Evolutionary conservation across 2,329 filamentous ascomycete species (phyloP).

Genomic region (Penicillium hordei): DNA sequence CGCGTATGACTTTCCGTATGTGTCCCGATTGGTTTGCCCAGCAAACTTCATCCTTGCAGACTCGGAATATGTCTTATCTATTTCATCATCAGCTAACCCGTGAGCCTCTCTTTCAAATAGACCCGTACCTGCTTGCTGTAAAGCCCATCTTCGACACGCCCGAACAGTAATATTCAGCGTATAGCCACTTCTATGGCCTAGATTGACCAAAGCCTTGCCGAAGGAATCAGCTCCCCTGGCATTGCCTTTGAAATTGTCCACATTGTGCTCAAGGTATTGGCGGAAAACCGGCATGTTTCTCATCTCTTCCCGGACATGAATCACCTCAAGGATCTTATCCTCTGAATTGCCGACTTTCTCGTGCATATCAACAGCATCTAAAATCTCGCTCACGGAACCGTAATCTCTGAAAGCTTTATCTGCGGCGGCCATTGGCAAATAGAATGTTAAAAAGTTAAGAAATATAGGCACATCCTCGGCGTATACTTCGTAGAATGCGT

Average conservation of each 20-base stretch:
- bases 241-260: slow-evolving; percentile 7
- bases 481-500: slow-evolving; percentile 21
- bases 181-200: slow-evolving; percentile 15
- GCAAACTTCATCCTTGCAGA: slow-evolving; percentile 15
- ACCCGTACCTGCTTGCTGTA: slow-evolving; percentile 16
- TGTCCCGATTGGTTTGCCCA: slow-evolving; percentile 8
- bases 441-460: slow-evolving; percentile 19
- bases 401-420: slow-evolving; percentile 17
- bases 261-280: slow-evolving; percentile 8
- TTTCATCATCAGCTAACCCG: neutral
- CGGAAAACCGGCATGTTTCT: slow-evolving; percentile 14
- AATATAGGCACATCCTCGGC: slow-evolving; percentile 14
- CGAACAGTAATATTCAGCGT: slow-evolving; percentile 13
- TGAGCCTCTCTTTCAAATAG: neutral
- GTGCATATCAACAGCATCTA: slow-evolving; percentile 10
- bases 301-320: slow-evolving; percentile 12
- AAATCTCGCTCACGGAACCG: slow-evolving; percentile 10
- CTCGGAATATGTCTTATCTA: slow-evolving; percentile 16
- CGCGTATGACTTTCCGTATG: slow-evolving; percentile 15
- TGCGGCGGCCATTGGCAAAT: slow-evolving; percentile 16
- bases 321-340: slow-evolving; percentile 13
- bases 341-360: neutral
- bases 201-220: slow-evolving; percentile 12
- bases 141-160: slow-evolving; percentile 14
- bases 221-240: slow-evolving; percentile 14